Evolutionary conservation across 257 asterid genomes (phyloP).

Genomic region (Verbascum thapsus): DNA sequence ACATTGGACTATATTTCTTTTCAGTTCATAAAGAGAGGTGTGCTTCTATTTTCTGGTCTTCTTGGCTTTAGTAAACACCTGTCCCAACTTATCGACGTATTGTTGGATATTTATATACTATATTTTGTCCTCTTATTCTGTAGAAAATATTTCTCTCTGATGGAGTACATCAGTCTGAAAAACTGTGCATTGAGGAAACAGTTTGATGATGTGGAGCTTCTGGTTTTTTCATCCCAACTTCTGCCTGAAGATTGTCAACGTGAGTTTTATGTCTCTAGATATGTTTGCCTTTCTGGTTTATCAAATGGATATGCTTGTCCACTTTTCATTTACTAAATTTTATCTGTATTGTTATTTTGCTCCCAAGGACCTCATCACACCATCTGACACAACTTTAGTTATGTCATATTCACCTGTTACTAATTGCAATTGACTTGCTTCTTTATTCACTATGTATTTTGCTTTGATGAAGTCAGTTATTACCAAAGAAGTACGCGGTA

Average conservation of each 20-base stretch:
- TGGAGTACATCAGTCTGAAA: conserved; percentile 32
- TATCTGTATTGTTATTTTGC: not conserved
- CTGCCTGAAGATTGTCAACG: conserved; percentile 44
- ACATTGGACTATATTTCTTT: conserved; percentile 52
- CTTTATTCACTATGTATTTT: not conserved
- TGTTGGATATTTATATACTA: not conserved
- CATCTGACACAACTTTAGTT: not conserved
- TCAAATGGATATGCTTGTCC: not conserved
- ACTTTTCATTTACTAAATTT: not conserved
- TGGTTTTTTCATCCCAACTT: conserved; percentile 48
- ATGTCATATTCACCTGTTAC: not conserved
- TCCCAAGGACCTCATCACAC: not conserved
- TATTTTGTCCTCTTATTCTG: not conserved
- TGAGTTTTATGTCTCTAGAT: conserved; percentile 30
- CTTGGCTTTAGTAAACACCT: not conserved
- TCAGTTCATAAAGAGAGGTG: conserved; percentile 45
- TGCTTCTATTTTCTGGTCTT: conserved; percentile 14
- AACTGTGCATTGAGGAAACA: conserved; percentile 41
- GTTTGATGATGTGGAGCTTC: conserved; percentile 44
- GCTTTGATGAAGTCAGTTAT: not conserved
- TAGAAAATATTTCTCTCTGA: conserved; percentile 41
- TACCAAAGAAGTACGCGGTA: not conserved
- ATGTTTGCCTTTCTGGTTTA: not conserved
- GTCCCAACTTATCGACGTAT: not conserved
- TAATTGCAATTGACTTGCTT: not conserved